Evolutionary conservation across 495 filamentous ascomycete genomes (phyloP).

Genomic region (Neurospora sp.): DNA sequence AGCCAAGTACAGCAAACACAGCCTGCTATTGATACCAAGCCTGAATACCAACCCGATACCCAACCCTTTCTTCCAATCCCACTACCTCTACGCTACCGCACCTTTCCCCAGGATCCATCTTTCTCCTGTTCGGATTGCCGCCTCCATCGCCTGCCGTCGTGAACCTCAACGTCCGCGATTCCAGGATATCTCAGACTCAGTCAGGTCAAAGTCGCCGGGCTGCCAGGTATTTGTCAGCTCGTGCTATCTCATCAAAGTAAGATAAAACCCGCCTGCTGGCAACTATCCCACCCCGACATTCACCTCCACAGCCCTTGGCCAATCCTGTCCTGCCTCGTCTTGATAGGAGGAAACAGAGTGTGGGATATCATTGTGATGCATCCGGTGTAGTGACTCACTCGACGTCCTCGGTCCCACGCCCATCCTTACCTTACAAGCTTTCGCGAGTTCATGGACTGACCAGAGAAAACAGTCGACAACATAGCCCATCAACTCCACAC

Average conservation of each 20-base stretch:
- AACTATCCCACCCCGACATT: not conserved
- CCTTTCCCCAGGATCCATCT: not conserved
- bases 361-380: conserved; percentile 5
- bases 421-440: conserved; percentile 13
- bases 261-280: conserved; percentile 1
- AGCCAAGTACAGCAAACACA: not conserved
- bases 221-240: conserved; percentile 3
- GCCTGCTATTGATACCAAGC: not conserved
- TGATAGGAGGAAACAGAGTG: not conserved
- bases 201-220: conserved; percentile 2
- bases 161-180: not conserved
- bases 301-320: conserved; percentile 10
- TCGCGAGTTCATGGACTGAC: conserved; percentile 20
- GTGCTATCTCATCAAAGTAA: conserved; percentile 3
- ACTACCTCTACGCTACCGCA: not conserved
- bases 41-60: not conserved
- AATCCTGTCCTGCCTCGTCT: conserved; percentile 7
- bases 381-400: conserved; percentile 21
- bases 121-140: not conserved
- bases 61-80: not conserved
- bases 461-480: conserved; percentile 16
- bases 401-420: conserved; percentile 3
- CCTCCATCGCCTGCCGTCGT: not conserved
- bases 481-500: conserved; percentile 22
- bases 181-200: not conserved